These are phyloP conservation scores for Suhomyces terraborum DNA, from an alignment of 1,139 yeast genomes.

Conservation along the genomic window DNA sequence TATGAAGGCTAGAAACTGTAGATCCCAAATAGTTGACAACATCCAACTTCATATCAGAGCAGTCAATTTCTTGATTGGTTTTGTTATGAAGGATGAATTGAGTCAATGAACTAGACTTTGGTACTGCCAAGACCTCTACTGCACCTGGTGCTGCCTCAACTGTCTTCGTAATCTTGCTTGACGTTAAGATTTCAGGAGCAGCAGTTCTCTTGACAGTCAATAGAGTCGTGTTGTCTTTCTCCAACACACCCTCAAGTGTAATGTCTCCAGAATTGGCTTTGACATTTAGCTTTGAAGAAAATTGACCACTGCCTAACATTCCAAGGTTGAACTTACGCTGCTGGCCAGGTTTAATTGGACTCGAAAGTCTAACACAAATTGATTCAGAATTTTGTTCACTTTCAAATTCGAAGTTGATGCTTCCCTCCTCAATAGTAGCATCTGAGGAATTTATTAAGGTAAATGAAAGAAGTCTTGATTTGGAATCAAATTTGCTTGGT, in stretches of 20 bases:
- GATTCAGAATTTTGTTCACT: constrained; percentile 19
- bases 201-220: neutral
- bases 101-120: constrained; percentile 36
- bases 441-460: constrained; percentile 31
- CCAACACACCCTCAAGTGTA: constrained; percentile 23
- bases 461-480: constrained; percentile 30
- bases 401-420: constrained; percentile 28
- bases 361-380: constrained; percentile 31
- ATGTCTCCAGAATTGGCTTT: constrained; percentile 11
- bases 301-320: constrained; percentile 9
- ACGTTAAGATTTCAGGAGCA: neutral
- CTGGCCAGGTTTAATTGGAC: constrained; percentile 31
- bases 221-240: constrained; percentile 7
- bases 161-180: neutral
- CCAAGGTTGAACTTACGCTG: constrained; percentile 35
- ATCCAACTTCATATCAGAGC: constrained; percentile 34
- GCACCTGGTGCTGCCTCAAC: neutral
- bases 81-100: constrained; percentile 38
- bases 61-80: constrained; percentile 29
- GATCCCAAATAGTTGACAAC: constrained; percentile 35
- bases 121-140: constrained; percentile 26
- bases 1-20: constrained; percentile 29
- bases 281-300: constrained; percentile 14
- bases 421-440: constrained; percentile 32
- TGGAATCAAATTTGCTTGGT: constrained; percentile 12